These are phyloP conservation scores for Clavulina sp. DNA, from an alignment of 768 basidiomycete genomes.

Conservation along the genomic window DNA sequence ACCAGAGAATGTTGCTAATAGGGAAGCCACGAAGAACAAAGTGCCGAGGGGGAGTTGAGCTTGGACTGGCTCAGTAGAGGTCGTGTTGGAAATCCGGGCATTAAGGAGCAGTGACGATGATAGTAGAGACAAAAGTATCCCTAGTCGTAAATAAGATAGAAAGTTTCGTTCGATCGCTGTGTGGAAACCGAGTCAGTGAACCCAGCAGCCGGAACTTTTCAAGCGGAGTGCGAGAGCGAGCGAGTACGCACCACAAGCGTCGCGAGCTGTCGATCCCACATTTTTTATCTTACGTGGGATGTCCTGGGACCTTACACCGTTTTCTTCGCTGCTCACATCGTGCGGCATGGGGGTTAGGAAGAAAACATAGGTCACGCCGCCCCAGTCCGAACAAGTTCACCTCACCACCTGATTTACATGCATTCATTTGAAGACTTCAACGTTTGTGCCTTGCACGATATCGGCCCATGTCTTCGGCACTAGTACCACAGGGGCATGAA, in stretches of 20 bases:
- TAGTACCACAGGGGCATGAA: no score
- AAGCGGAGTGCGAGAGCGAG: neutral
- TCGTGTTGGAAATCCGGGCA: neutral
- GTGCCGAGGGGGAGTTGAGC: neutral
- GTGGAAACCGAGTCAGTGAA: neutral
- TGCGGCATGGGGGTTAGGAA: neutral
- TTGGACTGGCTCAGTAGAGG: neutral
- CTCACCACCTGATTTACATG: no score
- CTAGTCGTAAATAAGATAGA: neutral
- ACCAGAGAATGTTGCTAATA: neutral
- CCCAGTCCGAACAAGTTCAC: no score
- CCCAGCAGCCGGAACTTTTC: neutral
- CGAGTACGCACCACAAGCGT: neutral
- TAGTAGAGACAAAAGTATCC: neutral
- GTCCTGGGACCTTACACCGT: neutral
- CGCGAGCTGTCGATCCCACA: neutral
- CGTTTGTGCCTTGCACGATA: no score
- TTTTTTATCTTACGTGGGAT: neutral
- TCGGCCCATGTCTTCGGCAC: no score
- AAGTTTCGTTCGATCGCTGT: conserved; percentile 2
- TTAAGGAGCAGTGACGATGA: neutral
- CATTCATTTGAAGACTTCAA: no score
- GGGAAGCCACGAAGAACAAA: neutral
- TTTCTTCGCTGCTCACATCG: neutral
- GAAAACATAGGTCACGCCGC: no score